A percentile compares a stretch with the other conserved stretches of the same genome.
Conservation (phyloP, 495 filamentous ascomycete genomes). For the Lasiosphaeria ovina region DNA sequence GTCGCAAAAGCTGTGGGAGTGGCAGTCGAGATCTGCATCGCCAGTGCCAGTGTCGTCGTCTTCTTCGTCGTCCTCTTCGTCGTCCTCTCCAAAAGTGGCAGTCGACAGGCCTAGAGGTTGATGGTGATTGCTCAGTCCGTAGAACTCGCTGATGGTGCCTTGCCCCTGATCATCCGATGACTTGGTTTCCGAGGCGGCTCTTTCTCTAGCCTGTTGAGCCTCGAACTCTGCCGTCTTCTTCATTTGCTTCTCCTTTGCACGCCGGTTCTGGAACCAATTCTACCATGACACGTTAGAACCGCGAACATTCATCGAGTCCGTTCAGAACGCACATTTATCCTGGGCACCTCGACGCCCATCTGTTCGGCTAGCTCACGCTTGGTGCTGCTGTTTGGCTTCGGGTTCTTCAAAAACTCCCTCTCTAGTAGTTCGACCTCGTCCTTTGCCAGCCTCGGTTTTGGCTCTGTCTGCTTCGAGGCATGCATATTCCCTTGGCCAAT, state of each 20-base stretch:
- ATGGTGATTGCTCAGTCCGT: conserved; percentile 30
- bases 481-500: conserved; percentile 32
- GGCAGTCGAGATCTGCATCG: conserved; percentile 10
- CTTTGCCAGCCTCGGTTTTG: conserved; percentile 70
- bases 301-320: background rate
- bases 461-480: conserved; percentile 45
- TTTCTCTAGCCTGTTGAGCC: conserved; percentile 54
- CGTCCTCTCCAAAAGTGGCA: conserved; percentile 32
- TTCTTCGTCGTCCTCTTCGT: conserved; percentile 22
- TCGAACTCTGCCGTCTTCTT: conserved; percentile 67
- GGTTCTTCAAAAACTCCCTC: conserved; percentile 69
- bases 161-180: conserved; percentile 34
- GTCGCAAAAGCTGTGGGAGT: conserved; percentile 12
- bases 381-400: conserved; percentile 72
- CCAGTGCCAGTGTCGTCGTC: conserved; percentile 16
- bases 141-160: conserved; percentile 26
- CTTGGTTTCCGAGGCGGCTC: conserved; percentile 39
- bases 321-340: conserved; percentile 66
- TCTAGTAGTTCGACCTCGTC: conserved; percentile 79
- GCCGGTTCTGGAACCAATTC: conserved; percentile 93
- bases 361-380: conserved; percentile 72
- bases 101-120: conserved; percentile 37
- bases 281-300: conserved; percentile 30
- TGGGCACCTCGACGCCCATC: conserved; percentile 68
- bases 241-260: conserved; percentile 79